Evolutionary conservation across 805 yeast genomes (phyloP).

Genomic region (Candida glaebosa): DNA sequence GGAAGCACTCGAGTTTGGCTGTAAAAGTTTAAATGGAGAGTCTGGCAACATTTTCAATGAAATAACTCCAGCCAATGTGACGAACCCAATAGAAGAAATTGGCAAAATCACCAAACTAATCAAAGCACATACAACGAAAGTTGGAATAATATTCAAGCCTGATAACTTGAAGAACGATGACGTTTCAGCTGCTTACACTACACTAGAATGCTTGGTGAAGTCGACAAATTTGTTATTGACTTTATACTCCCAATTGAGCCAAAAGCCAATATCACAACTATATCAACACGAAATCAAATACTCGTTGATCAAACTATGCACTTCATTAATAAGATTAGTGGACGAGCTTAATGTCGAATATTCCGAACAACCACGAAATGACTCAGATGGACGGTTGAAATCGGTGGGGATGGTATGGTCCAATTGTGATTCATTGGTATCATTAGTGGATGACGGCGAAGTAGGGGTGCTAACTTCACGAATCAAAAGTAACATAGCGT

Average conservation of each 20-base stretch:
- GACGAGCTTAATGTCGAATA: slow-evolving; percentile 11
- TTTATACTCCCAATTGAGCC: slow-evolving; percentile 31
- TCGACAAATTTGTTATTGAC: slow-evolving; percentile 44
- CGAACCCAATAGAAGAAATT: slow-evolving; percentile 53
- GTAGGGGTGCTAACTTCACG: slow-evolving; percentile 49
- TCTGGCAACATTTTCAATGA: slow-evolving; percentile 15
- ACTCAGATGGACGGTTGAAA: slow-evolving; percentile 43
- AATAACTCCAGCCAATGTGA: slow-evolving; percentile 30
- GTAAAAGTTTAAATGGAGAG: slow-evolving; percentile 9
- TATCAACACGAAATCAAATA: slow-evolving; percentile 8
- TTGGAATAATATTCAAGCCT: slow-evolving; percentile 68
- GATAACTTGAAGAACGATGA: slow-evolving; percentile 38
- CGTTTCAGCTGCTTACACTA: slow-evolving; percentile 50
- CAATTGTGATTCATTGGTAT: slow-evolving; percentile 49
- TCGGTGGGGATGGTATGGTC: slow-evolving; percentile 72
- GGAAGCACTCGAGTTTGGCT: slow-evolving; percentile 32
- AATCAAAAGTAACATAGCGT: slow-evolving; percentile 39
- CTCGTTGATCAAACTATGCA: slow-evolving; percentile 9
- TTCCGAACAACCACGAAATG: slow-evolving; percentile 9
- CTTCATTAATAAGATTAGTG: slow-evolving; percentile 9
- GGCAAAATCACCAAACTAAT: slow-evolving; percentile 55
- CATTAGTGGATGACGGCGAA: slow-evolving; percentile 46
- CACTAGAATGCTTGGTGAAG: slow-evolving; percentile 45
- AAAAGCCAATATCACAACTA: slow-evolving; percentile 26
- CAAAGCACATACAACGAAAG: slow-evolving; percentile 74